These are phyloP conservation scores for Cladophialophora immunda DNA, from an alignment of 2,329 filamentous ascomycete genomes.

Conservation along the genomic window DNA sequence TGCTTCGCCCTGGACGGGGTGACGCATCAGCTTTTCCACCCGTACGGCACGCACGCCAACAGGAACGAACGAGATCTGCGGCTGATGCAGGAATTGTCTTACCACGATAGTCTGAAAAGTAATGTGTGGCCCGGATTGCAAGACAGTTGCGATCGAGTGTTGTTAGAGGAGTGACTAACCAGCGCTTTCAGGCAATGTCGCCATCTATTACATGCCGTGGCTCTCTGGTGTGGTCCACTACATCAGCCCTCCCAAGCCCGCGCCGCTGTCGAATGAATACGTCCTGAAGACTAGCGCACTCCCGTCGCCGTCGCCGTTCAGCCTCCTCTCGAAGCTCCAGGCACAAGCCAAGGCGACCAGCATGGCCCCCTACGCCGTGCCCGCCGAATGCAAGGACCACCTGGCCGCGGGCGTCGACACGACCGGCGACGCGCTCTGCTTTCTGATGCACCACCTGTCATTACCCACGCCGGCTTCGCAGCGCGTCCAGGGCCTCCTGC, in stretches of 20 bases:
- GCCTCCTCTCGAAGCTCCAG: constrained; percentile 66
- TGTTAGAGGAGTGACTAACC: not conserved
- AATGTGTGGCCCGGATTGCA: too few species aligned
- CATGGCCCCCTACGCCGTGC: constrained; percentile 16
- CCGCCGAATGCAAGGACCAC: constrained; percentile 67
- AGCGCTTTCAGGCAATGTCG: constrained; percentile 5
- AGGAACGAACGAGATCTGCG: constrained; percentile 64
- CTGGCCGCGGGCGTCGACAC: constrained; percentile 78
- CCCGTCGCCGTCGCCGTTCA: constrained; percentile 49
- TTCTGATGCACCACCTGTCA: constrained; percentile 76
- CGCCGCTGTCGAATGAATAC: constrained; percentile 67
- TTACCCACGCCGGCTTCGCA: constrained; percentile 57
- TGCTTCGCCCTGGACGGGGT: constrained; percentile 75
- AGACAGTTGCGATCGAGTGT: too few species aligned
- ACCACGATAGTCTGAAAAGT: constrained; percentile 74
- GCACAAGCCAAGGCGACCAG: constrained; percentile 19
- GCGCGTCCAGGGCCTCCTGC: constrained; percentile 61
- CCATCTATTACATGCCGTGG: constrained; percentile 19
- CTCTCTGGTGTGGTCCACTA: constrained; percentile 57
- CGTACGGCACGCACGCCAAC: constrained; percentile 69
- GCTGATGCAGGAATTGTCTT: constrained; percentile 74
- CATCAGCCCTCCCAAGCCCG: constrained; percentile 64
- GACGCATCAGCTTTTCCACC: constrained; percentile 74
- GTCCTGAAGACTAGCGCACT: constrained; percentile 53
- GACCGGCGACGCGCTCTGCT: constrained; percentile 73